Evolutionary conservation across 2,329 filamentous ascomycete genomes (phyloP).

Genomic region (Aspergillus fischeri): DNA sequence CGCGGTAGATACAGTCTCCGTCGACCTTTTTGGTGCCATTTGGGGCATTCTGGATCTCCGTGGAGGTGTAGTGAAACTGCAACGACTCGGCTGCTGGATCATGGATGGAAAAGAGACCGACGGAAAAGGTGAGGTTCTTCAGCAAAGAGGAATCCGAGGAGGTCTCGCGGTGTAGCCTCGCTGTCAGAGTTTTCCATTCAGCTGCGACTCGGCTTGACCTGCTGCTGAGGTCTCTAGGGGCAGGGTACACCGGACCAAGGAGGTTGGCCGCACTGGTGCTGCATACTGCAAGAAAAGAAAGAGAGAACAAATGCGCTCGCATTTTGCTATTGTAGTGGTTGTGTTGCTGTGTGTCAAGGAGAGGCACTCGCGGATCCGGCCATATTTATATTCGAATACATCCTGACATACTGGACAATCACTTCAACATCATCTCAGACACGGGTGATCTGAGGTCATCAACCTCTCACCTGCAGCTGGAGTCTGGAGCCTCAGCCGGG

Average conservation of each 20-base stretch:
- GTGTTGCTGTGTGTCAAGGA: neutral
- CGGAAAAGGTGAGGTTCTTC: constrained; percentile 37
- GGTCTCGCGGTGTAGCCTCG: constrained; percentile 11
- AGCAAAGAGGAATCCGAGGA: constrained; percentile 9
- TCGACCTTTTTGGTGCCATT: constrained; percentile 36
- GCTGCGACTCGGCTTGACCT: constrained; percentile 28
- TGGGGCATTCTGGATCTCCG: constrained; percentile 26
- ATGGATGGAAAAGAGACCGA: constrained; percentile 38
- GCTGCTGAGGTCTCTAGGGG: constrained; percentile 32
- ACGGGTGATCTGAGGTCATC: neutral
- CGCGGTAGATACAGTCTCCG: constrained; percentile 41
- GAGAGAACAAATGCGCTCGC: neutral
- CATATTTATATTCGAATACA: neutral
- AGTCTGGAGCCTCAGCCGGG: neutral
- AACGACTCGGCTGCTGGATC: constrained; percentile 27
- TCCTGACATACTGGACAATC: neutral
- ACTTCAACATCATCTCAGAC: neutral
- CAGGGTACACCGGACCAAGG: constrained; percentile 31
- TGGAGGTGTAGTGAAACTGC: constrained; percentile 35
- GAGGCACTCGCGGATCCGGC: neutral
- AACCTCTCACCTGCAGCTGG: neutral
- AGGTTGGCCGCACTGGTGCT: constrained; percentile 12
- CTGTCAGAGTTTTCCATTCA: constrained; percentile 33
- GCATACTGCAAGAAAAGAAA: neutral
- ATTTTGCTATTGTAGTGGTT: neutral